Evolutionary conservation across 2,329 filamentous ascomycete genomes (phyloP), one percentile per base, ranked within the genome.

Genomic region (Fusarium verticillioides): DNA sequence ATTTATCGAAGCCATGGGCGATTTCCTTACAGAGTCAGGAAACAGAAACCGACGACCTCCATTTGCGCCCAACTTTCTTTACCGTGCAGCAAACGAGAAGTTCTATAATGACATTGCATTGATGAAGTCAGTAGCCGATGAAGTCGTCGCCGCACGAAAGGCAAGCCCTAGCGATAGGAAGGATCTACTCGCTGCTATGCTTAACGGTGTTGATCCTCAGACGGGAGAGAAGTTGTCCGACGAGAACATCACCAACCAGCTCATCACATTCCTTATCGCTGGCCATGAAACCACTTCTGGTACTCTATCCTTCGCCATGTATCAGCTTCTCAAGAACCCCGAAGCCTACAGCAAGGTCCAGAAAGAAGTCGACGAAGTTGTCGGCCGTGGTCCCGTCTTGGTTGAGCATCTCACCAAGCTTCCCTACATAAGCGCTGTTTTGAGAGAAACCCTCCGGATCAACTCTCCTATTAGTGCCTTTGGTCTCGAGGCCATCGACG

Each of bases 201-300:
- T 95, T 49, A 84, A 90, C 11, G 91, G 91, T 0, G 86, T 85
- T 16, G 93, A 95, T 77, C 86, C 90, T 2, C 88, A 90, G 80
- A 94, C 92, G 8, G 91, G 92, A 18, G 84, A 91, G 74, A 87
- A 86, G n/a, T 82, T 94, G 72, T 87, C 84, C 3, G 90, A 93
- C 66, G 84, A 87, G 9, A 88, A 85, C 54, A 92, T 94, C 70
- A 86, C 89, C 21, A 86, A 92, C 78, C 93, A 94, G 72, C 89
- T 94, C 82, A 90, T 93, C 66, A 94, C 92, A 0, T 94, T 94
- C 73, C 80, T 94, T 15, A 90, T 92, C 75, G 91, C 91, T 40
- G 90, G 91, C 4, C 92, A 93, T 70, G 92, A 94, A 75, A 95
- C 93, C 0, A 92, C 92, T 0, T 89, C 90, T 4, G 92, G 91